Percentiles rank a stretch among this genome's conserved stretches.
Evolutionary conservation across 352 stramenopile genomes (phyloP).

Genomic region (Pythium coloratum): DNA sequence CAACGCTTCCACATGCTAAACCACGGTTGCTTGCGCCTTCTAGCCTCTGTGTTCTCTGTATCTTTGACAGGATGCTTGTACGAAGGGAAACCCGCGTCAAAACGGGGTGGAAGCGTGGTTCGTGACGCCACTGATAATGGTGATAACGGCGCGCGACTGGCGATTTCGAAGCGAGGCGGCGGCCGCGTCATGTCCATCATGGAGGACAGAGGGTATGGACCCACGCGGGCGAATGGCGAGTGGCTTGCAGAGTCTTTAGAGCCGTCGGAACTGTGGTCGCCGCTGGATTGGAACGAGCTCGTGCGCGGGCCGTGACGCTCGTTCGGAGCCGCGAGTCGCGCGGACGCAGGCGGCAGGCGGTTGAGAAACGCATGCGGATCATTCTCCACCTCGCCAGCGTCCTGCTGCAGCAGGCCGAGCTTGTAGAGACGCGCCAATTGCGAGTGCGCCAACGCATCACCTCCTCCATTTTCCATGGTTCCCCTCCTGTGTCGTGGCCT

Average conservation of each 20-base stretch:
- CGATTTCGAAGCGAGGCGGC: not conserved
- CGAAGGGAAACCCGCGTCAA: not conserved
- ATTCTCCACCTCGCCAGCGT: constrained; percentile 27
- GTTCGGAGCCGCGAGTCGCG: not conserved
- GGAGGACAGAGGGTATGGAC: not conserved
- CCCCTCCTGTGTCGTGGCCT: not conserved
- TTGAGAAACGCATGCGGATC: constrained; percentile 32
- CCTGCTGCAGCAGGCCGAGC: constrained; percentile 48
- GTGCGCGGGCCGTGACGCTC: not conserved
- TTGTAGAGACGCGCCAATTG: constrained; percentile 54
- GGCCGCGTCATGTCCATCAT: constrained; percentile 2
- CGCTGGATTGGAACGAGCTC: constrained; percentile 16
- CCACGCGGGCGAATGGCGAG: constrained; percentile 7
- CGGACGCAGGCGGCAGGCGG: constrained; percentile 14
- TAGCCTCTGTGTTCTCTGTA: not conserved
- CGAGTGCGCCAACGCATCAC: constrained; percentile 37
- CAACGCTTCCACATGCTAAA: constrained; percentile 13
- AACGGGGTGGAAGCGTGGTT: not conserved
- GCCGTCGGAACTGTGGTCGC: constrained; percentile 9
- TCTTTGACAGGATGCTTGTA: not conserved
- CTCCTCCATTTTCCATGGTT: constrained; percentile 26
- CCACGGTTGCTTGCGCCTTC: constrained; percentile 5
- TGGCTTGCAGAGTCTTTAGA: not conserved
- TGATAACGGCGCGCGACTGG: constrained; percentile 12
- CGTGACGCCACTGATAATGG: not conserved